These are phyloP conservation scores for Coemansia sp. DNA, from an alignment of 192 early-diverging fungal genomes.

Conservation along the genomic window DNA sequence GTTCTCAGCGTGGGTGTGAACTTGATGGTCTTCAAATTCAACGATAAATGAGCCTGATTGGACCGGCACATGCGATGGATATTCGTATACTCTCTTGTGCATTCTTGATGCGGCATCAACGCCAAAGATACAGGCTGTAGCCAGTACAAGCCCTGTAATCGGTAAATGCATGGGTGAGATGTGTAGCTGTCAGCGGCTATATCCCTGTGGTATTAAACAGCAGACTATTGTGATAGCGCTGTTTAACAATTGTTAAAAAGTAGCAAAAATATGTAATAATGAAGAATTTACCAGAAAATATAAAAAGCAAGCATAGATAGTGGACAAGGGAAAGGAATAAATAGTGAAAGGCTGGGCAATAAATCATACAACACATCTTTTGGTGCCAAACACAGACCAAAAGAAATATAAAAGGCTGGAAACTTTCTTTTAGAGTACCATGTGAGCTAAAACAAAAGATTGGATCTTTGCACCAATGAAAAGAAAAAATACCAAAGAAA, in stretches of 20 bases:
- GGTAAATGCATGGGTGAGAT: too few relatives aligned
- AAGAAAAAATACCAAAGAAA: too few relatives aligned
- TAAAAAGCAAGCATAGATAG: neutral
- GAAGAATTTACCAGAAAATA: neutral
- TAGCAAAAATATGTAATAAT: neutral
- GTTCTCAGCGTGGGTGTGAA: conserved; percentile 4
- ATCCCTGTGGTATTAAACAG: neutral
- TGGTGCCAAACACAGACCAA: too few relatives aligned
- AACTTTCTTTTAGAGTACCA: too few relatives aligned
- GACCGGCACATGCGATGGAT: conserved; percentile 9
- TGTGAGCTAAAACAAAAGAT: too few relatives aligned
- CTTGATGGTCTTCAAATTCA: conserved; percentile 21
- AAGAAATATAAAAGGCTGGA: too few relatives aligned
- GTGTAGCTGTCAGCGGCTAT: too few relatives aligned
- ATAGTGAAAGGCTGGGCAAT: neutral
- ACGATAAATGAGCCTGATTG: conserved; percentile 25
- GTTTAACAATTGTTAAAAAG: neutral
- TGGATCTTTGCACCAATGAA: too few relatives aligned
- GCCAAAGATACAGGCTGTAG: too few relatives aligned
- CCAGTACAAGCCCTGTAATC: too few relatives aligned
- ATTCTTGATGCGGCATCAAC: too few relatives aligned
- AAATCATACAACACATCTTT: neutral
- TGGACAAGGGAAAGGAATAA: neutral
- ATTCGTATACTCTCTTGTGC: neutral
- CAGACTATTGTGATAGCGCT: neutral